Evolutionary conservation across 2,329 filamentous ascomycete genomes (phyloP).

Genomic region (Sphaceloma murrayae): DNA sequence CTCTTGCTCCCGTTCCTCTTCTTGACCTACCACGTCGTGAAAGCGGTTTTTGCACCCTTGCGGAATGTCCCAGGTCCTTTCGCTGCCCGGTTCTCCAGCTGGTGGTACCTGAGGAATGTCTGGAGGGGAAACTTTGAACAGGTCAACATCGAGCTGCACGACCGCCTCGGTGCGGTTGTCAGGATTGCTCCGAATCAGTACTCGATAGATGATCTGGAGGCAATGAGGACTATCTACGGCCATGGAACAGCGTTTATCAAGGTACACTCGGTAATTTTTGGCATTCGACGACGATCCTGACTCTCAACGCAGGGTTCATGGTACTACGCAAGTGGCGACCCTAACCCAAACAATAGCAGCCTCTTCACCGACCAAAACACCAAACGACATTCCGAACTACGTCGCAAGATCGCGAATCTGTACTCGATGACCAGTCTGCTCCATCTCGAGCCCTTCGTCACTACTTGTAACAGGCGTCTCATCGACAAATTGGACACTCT

Average conservation of each 20-base stretch:
- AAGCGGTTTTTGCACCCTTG: slow-evolving; percentile 17
- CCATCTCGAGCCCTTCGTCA: slow-evolving; percentile 21
- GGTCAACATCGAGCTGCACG: slow-evolving; percentile 22
- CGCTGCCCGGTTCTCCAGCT: slow-evolving; percentile 20
- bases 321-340: slow-evolving; percentile 58
- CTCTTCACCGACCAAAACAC: slow-evolving; percentile 48
- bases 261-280: no score
- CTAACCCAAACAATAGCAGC: slow-evolving; percentile 54
- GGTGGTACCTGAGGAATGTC: slow-evolving; percentile 22
- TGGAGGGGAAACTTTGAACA: slow-evolving; percentile 21
- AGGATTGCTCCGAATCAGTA: slow-evolving; percentile 13
- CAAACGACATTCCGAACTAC: slow-evolving; percentile 12
- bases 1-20: not conserved
- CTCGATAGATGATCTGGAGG: slow-evolving; percentile 9
- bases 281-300: not conserved
- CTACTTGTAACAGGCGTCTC: not conserved
- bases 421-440: slow-evolving; percentile 23
- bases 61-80: slow-evolving; percentile 22
- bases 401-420: slow-evolving; percentile 21
- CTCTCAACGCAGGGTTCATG: slow-evolving; percentile 45
- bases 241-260: slow-evolving; percentile 12
- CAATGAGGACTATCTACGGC: slow-evolving; percentile 9
- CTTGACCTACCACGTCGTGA: slow-evolving; percentile 13
- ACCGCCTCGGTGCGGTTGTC: slow-evolving; percentile 2
- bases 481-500: slow-evolving; percentile 23